phyloP scores from a whole-genome alignment of 768 basidiomycete genomes.

The Antrodiella citrinella region DNA sequence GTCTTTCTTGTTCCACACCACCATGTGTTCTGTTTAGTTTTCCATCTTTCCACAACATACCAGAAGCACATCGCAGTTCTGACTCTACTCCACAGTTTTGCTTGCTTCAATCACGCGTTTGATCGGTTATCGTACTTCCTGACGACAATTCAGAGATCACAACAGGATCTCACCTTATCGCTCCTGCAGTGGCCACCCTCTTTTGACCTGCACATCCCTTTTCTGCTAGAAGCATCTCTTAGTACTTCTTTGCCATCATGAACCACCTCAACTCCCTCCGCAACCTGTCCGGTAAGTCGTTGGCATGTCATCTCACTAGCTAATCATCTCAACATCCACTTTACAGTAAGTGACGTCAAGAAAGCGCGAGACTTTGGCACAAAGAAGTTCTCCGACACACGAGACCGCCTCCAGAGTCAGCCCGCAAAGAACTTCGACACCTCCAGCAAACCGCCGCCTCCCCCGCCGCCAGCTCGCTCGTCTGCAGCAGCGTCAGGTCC shows the following conservation, averaged over 20 bases:
- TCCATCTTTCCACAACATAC: background rate
- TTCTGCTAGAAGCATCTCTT: background rate
- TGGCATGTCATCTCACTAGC: background rate
- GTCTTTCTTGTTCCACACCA: too few relatives aligned
- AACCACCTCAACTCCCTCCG: background rate
- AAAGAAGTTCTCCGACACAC: background rate
- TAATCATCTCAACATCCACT: background rate
- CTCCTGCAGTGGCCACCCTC: background rate
- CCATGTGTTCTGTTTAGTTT: too few relatives aligned
- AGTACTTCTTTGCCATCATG: background rate
- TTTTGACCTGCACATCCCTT: background rate
- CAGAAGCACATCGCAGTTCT: background rate
- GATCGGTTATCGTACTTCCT: background rate
- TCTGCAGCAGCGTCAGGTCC: too few relatives aligned
- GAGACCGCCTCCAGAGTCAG: background rate
- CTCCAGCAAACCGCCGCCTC: background rate
- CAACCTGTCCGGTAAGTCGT: background rate
- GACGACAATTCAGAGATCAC: background rate
- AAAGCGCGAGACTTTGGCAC: background rate
- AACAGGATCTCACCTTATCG: too few relatives aligned
- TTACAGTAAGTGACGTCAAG: background rate
- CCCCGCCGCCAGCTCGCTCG: background rate
- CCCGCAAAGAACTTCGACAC: background rate
- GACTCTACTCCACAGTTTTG: background rate
- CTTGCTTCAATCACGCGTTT: too few relatives aligned